A percentile compares a stretch with the other conserved stretches of the same genome.
Evolutionary conservation across 768 basidiomycete genomes (phyloP).

Genomic region (Panaeolus cyanescens): DNA sequence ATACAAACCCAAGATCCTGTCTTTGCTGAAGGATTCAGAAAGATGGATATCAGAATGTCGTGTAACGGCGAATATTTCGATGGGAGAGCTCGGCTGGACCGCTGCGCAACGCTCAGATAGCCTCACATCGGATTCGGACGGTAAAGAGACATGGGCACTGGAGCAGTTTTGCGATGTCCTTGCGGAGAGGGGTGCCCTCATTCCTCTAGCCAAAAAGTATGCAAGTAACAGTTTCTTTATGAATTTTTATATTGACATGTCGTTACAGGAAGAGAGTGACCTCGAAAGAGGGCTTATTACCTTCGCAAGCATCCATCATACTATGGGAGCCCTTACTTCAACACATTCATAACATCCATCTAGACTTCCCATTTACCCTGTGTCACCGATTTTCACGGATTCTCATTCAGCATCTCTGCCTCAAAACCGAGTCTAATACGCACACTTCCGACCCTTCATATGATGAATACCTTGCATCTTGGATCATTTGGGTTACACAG

Average conservation of each 20-base stretch:
- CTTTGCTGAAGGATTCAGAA: slow-evolving; percentile 64
- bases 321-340: slow-evolving; percentile 69
- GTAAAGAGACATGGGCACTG: slow-evolving; percentile 66
- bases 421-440: not conserved
- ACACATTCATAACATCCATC: slow-evolving; percentile 58
- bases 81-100: slow-evolving; percentile 54
- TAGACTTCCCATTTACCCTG: slow-evolving; percentile 52
- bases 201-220: slow-evolving; percentile 86
- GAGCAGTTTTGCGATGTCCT: slow-evolving; percentile 69
- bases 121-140: slow-evolving; percentile 38
- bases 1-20: slow-evolving; percentile 50
- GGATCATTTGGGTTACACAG: slow-evolving; percentile 65
- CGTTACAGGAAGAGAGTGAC: slow-evolving; percentile 59
- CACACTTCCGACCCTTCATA: slow-evolving; percentile 43
- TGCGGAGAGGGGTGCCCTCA: slow-evolving; percentile 69
- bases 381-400: slow-evolving; percentile 43
- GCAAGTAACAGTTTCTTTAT: slow-evolving; percentile 37
- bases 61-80: slow-evolving; percentile 54
- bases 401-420: slow-evolving; percentile 21
- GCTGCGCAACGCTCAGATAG: slow-evolving; percentile 22
- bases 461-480: slow-evolving; percentile 63
- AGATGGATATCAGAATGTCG: slow-evolving; percentile 78
- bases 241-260: slow-evolving; percentile 40
- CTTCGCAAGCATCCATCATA: slow-evolving; percentile 51
- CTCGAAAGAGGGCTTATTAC: slow-evolving; percentile 42